Conservation (phyloP, 352 stramenopile species). For the Blastocystis sp. region DNA sequence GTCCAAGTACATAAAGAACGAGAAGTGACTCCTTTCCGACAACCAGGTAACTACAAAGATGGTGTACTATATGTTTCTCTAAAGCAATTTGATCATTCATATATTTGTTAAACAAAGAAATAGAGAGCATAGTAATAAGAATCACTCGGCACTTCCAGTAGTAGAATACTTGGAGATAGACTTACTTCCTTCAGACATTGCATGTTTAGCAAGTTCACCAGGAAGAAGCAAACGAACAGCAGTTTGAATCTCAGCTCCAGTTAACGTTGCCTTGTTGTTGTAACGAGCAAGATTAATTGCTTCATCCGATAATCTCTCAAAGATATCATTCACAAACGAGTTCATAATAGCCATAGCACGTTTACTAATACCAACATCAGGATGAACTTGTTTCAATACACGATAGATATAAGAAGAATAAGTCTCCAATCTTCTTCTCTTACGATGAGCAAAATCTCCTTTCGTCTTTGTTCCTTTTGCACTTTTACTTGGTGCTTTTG, state of each 20-base stretch:
- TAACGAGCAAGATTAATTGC: constrained; percentile 87
- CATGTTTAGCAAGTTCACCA: constrained; percentile 87
- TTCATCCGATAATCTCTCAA: constrained; percentile 90
- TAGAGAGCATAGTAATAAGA: constrained; percentile 18
- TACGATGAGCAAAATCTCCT: constrained; percentile 64
- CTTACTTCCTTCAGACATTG: constrained; percentile 86
- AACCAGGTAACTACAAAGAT: neutral
- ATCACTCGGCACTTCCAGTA: constrained; percentile 47
- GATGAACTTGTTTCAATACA: constrained; percentile 73
- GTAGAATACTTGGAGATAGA: constrained; percentile 66
- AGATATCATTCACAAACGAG: constrained; percentile 98
- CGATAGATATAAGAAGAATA: constrained; percentile 79
- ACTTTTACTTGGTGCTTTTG: constrained; percentile 66
- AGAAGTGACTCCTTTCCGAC: neutral
- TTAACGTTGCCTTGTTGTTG: constrained; percentile 96
- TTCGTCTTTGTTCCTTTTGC: constrained; percentile 72
- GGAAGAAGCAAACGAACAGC: constrained; percentile 86
- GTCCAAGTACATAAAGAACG: neutral
- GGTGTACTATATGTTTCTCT: constrained; percentile 30
- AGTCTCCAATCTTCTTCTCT: constrained; percentile 73
- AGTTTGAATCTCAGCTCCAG: constrained; percentile 87
- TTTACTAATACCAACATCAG: constrained; percentile 70
- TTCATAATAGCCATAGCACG: constrained; percentile 69
- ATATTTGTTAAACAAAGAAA: neutral
- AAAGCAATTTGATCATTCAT: neutral